Evolutionary conservation across 1,284 basidiomycete genomes (phyloP).

Genomic region (Ceraceosorus guamensis): DNA sequence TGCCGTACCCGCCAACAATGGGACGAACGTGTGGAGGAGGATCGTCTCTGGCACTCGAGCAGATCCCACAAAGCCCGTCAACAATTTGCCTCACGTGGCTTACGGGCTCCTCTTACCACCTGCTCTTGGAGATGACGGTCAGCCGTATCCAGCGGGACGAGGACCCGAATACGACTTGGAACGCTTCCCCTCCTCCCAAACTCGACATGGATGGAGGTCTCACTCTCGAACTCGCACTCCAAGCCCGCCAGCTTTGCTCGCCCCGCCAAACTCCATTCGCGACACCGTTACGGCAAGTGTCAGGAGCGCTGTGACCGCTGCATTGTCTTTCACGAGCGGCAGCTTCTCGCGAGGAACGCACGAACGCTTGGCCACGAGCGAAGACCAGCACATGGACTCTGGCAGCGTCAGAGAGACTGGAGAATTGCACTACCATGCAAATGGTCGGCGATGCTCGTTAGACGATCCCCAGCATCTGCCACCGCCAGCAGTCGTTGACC

Average conservation of each 20-base stretch:
- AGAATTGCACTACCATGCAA: conserved; percentile 51
- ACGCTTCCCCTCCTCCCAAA: not conserved
- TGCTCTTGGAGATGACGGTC: not conserved
- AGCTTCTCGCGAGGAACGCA: not conserved
- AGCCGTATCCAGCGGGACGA: not conserved
- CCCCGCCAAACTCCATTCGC: not conserved
- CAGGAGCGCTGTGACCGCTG: not conserved
- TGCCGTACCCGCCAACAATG: not conserved
- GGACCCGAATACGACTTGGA: not conserved
- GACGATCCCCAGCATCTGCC: conserved; percentile 8
- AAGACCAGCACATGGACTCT: conserved; percentile 9
- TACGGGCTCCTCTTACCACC: conserved; percentile 5
- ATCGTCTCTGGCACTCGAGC: not conserved
- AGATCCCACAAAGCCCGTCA: no score
- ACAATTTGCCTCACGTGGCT: no score
- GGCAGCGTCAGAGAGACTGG: conserved; percentile 48
- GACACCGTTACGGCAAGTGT: conserved; percentile 26
- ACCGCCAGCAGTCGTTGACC: no score
- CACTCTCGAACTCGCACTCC: conserved; percentile 50
- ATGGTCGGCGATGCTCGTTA: conserved; percentile 52
- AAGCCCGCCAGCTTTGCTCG: conserved; percentile 53
- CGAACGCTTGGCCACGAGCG: not conserved
- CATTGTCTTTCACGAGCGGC: not conserved
- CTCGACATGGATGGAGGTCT: not conserved
- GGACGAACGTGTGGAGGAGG: not conserved